Percentiles rank a stretch among this genome's conserved stretches.
These are phyloP conservation scores for Kluyveromyces sp. DNA, from an alignment of 1,139 yeast species.

Conservation along the genomic window DNA sequence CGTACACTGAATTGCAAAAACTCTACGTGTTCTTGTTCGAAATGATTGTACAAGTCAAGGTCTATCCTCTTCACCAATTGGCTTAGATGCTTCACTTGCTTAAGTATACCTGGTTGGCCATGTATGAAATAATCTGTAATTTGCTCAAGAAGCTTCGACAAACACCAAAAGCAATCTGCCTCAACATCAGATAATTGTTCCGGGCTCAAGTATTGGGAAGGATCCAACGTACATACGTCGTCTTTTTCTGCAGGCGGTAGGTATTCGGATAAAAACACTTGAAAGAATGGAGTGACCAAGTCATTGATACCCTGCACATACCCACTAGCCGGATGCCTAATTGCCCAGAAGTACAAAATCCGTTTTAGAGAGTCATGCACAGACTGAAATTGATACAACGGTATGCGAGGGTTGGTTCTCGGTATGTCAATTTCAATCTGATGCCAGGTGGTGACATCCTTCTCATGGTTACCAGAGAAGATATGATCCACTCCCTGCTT, in stretches of 20 bases:
- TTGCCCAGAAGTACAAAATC: constrained; percentile 88
- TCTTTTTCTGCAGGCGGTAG: constrained; percentile 31
- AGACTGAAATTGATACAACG: constrained; percentile 56
- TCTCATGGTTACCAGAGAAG: constrained; percentile 45
- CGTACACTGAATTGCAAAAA: constrained; percentile 92
- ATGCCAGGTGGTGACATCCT: constrained; percentile 84
- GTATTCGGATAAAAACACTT: constrained; percentile 73
- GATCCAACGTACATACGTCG: constrained; percentile 51
- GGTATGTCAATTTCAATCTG: constrained; percentile 95
- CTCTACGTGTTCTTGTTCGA: constrained; percentile 74
- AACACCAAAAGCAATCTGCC: constrained; percentile 96
- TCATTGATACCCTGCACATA: constrained; percentile 99
- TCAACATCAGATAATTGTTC: constrained; percentile 57
- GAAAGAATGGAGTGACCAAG: constrained; percentile 87
- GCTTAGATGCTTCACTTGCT: constrained; percentile 77
- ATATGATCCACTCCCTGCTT: constrained; percentile 57
- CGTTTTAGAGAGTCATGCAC: constrained; percentile 77
- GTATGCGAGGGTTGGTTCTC: constrained; percentile 82
- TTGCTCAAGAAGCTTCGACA: constrained; percentile 81
- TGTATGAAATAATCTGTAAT: constrained; percentile 95
- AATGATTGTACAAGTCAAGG: constrained; percentile 59
- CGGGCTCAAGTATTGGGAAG: constrained; percentile 46
- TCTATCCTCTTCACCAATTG: constrained; percentile 79
- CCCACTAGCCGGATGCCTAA: constrained; percentile 96
- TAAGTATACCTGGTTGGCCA: constrained; percentile 93